These are phyloP conservation scores for Sorghum bicolor DNA, from an alignment of 176 grass and related monocot species.

Conservation along the genomic window Sorghum_bicolor_NCBIv3 NC_012872.2:71283001-71283500, in stretches of 20 bases:
- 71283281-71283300: conserved; percentile 19
- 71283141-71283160: too few species aligned
- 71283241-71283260: conserved; percentile 25
- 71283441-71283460: conserved; percentile 84
- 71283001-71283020: too few species aligned
- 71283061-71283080: too few species aligned
- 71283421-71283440: conserved; percentile 44
- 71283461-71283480: conserved; percentile 80
- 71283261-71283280: conserved; percentile 5
- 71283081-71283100: too few species aligned
- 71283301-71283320: not conserved
- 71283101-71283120: too few species aligned
- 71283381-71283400: not conserved
- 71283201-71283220: conserved; percentile 11
- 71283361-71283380: not conserved
- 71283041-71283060: too few species aligned
- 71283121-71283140: too few species aligned
- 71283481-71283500: conserved; percentile 86
- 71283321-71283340: too few species aligned
- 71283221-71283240: conserved; percentile 30
- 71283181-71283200: not conserved
- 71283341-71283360: accelerated
- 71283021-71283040: too few species aligned
- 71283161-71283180: too few species aligned
- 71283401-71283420: not conserved